Conservation (phyloP, 176 grass and related monocot species). For the Hordeum vulgare region MorexV3_pseudomolecules_assembly NC_058522.1:323084349-323084848, state of each 20-base stretch:
- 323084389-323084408: constrained; percentile 35
- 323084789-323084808: no score
- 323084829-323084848: no score
- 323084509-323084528: constrained; percentile 57
- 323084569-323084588: neutral
- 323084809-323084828: no score
- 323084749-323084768: no score
- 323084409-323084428: constrained; percentile 59
- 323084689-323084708: no score
- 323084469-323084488: constrained; percentile 80
- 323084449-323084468: constrained; percentile 57
- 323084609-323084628: neutral
- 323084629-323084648: neutral
- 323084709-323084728: no score
- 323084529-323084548: constrained; percentile 43
- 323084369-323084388: constrained; percentile 39
- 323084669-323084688: no score
- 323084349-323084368: constrained; percentile 49
- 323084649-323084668: no score
- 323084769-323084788: no score
- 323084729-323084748: no score
- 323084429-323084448: constrained; percentile 36
- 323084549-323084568: constrained; percentile 25
- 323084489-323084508: constrained; percentile 49
- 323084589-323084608: neutral